These are phyloP conservation scores for Pseudogymnoascus verrucosus DNA, from an alignment of 2,329 filamentous ascomycete species.

Conservation along the genomic window DNA sequence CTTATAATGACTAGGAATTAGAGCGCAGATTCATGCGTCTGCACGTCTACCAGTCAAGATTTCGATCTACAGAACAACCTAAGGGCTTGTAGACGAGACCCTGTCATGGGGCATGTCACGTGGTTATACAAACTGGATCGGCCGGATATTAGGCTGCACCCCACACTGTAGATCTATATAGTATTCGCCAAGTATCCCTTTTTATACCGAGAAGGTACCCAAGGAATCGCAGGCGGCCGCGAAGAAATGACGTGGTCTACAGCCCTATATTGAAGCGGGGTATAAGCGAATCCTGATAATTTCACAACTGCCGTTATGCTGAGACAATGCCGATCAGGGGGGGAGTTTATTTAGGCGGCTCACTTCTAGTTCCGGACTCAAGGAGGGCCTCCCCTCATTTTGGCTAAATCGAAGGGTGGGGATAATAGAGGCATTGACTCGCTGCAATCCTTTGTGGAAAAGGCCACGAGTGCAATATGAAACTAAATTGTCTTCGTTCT, in stretches of 20 bases:
- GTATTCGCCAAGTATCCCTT: not conserved
- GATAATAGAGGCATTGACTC: not conserved
- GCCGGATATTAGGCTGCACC: not conserved
- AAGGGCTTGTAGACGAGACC: not conserved
- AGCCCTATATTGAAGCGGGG: not conserved
- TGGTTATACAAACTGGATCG: not conserved
- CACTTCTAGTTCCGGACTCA: not conserved
- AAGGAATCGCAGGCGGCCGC: not conserved
- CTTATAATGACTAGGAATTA: not conserved
- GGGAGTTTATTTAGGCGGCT: constrained; percentile 19
- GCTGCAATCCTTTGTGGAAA: not conserved
- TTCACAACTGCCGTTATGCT: not conserved
- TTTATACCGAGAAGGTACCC: not conserved
- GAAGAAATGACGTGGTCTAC: not conserved
- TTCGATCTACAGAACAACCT: not conserved
- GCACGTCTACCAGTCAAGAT: not conserved
- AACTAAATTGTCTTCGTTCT: not conserved
- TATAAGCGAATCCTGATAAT: not conserved
- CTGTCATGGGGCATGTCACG: not conserved
- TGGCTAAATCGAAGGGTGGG: not conserved
- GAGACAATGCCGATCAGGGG: not conserved
- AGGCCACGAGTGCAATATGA: not conserved
- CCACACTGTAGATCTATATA: not conserved
- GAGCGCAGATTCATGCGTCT: not conserved
- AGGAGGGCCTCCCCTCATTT: not conserved